These are phyloP conservation scores for Moniliophthora roreri DNA, from an alignment of 1,284 basidiomycete species.

Conservation along the genomic window DNA sequence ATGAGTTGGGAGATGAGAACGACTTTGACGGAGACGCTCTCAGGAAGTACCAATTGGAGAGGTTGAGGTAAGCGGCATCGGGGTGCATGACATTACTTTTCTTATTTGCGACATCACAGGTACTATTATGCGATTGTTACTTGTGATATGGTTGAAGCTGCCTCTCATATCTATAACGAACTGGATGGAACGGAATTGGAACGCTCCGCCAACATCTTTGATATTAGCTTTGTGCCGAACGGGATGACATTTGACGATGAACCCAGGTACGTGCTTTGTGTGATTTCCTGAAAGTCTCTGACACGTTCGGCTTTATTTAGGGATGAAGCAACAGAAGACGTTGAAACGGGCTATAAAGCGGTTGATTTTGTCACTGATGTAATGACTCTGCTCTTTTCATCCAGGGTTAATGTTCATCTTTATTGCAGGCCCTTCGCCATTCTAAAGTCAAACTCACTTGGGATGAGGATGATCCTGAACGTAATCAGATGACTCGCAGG, in stretches of 20 bases:
- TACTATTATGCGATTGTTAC: constrained; percentile 98
- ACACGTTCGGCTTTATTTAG: constrained; percentile 35
- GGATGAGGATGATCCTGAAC: constrained; percentile 97
- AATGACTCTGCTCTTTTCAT: constrained; percentile 27
- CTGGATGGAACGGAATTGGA: constrained; percentile 96
- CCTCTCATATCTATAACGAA: constrained; percentile 82
- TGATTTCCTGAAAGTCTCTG: neutral
- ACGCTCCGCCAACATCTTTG: constrained; percentile 94
- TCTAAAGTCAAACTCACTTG: constrained; percentile 98
- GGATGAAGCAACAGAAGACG: constrained; percentile 79
- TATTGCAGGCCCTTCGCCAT: constrained; percentile 85
- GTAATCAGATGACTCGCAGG: constrained; percentile 79
- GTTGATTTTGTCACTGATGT: constrained; percentile 96
- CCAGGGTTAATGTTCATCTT: neutral
- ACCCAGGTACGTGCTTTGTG: constrained; percentile 50
- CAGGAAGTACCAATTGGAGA: constrained; percentile 91
- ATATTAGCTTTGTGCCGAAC: constrained; percentile 92
- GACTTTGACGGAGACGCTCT: constrained; percentile 89
- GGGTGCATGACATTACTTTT: neutral
- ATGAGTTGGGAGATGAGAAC: constrained; percentile 64
- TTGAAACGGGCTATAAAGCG: constrained; percentile 68
- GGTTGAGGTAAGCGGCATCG: constrained; percentile 71
- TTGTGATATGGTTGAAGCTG: constrained; percentile 80
- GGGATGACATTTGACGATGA: constrained; percentile 89
- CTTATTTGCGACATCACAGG: constrained; percentile 37